Evolutionary conservation across 2,329 filamentous ascomycete genomes (phyloP).

Genomic region (Hyphodiscus sp.): DNA sequence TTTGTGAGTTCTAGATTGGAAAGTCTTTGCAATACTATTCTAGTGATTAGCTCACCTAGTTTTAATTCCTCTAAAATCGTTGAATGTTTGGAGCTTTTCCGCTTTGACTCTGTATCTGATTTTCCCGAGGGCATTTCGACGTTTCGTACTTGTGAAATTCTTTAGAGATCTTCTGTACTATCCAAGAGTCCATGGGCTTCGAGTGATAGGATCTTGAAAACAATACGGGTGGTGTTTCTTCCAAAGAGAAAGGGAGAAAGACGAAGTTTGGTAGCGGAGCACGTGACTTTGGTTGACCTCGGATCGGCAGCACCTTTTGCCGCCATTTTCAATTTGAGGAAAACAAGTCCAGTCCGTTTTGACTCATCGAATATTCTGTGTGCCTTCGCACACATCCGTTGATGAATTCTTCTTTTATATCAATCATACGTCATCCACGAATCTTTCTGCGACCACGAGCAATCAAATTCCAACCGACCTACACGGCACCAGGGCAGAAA

Average conservation of each 20-base stretch:
- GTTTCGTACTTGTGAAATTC: no score
- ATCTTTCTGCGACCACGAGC: constrained; percentile 2
- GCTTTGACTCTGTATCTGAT: no score
- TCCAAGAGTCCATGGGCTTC: no score
- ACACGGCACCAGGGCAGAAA: constrained; percentile 6
- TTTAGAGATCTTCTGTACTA: no score
- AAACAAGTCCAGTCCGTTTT: not conserved
- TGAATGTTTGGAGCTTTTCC: no score
- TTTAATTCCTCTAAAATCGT: no score
- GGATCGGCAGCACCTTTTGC: not conserved
- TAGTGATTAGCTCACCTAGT: no score
- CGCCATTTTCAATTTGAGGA: not conserved
- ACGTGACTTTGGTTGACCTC: not conserved
- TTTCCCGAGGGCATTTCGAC: no score
- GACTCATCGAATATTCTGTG: constrained; percentile 6
- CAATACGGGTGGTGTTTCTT: no score
- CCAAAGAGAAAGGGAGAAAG: no score
- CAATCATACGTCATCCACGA: constrained; percentile 16
- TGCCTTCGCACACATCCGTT: constrained; percentile 13
- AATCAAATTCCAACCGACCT: constrained; percentile 5
- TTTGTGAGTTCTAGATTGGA: not conserved
- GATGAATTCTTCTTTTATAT: constrained; percentile 22
- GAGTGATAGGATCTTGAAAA: no score
- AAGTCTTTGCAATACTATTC: not conserved
- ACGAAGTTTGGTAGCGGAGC: not conserved